These are phyloP conservation scores for Berkeleyomyces rouxiae DNA, from an alignment of 2,329 filamentous ascomycete genomes.

Conservation along the genomic window DNA sequence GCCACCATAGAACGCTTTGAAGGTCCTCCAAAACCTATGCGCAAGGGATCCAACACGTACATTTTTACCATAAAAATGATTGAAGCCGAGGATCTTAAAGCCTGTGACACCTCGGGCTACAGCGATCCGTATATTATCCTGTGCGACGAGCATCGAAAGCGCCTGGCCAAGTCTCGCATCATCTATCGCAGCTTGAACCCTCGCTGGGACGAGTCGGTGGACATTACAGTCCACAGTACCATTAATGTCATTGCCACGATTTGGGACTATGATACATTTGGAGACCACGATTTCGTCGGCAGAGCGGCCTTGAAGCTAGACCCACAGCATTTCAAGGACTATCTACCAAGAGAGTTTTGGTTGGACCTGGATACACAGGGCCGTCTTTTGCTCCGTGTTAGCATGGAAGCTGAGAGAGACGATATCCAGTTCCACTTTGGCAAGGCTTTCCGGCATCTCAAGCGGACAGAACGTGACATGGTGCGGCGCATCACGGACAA, in stretches of 20 bases:
- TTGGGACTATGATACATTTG: constrained; percentile 96
- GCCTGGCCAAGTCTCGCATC: constrained; percentile 83
- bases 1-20: constrained; percentile 60
- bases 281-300: constrained; percentile 93
- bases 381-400: constrained; percentile 72
- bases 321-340: constrained; percentile 91
- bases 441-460: constrained; percentile 87
- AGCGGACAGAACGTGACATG: constrained; percentile 95
- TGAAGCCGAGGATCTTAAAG: constrained; percentile 91
- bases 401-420: constrained; percentile 96
- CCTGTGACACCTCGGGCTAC: constrained; percentile 86
- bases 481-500: constrained; percentile 96
- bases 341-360: constrained; percentile 92
- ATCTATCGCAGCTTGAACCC: constrained; percentile 83
- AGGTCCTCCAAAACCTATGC: constrained; percentile 47
- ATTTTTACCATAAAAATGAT: constrained; percentile 99
- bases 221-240: constrained; percentile 81
- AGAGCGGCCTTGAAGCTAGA: constrained; percentile 97
- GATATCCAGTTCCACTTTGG: constrained; percentile 98
- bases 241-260: constrained; percentile 92
- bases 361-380: constrained; percentile 93
- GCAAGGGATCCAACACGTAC: constrained; percentile 64
- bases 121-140: constrained; percentile 96
- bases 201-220: constrained; percentile 91
- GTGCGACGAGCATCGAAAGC: constrained; percentile 94